Base-by-base conservation (phyloP, 2,329 filamentous ascomycete species). In the Seiridium cupressi region DNA sequence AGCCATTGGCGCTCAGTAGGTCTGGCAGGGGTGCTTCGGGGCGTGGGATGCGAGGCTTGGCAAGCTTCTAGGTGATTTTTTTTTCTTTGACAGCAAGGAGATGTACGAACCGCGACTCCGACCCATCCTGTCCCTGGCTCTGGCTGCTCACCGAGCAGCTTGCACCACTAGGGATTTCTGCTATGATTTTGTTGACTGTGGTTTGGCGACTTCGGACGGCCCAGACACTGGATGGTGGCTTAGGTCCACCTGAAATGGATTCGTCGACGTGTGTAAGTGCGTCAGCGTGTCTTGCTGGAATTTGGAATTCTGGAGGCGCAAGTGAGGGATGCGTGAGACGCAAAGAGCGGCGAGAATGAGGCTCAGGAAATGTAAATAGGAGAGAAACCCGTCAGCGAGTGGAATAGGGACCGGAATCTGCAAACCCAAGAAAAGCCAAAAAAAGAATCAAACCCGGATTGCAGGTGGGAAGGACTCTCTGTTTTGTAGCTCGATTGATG, bases 101-200 rank as follows among this genome's bases (percentile, higher is more conserved):
- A 49, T 65, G 60, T 66, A 82, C 81, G 72, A 75, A 84, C 81
- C 81, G 74, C 81, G 78, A 81, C 80, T 83, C 68, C 81, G 80
- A 69, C 73, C 81, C 81, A 84, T 84, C 65, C 76, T 81, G 57
- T 54, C 48, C 11, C 49, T 53, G 11, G 9, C 13, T 36, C 10
- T 53, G 8, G 11, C 38, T n/a, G 49, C 34, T 53, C 49, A 10
- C 44, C 8, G 31, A 34, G 55, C 55, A 10, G 34, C 44, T 34
- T 13, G n/a, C 26, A 57, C 11, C 42, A 57, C 42, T 31, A 34
- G 26, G 10, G 13, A 47, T 48, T 26, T 13, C 49, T 26, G 18
- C 18, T 42, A 42, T 42, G 38, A 42, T 42, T 42, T 42, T 42
- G 47, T 8, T 6, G 10, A 26, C 26, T 32, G 18, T 4, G 26